phyloP scores from a whole-genome alignment of 1,284 basidiomycete species.

The Leccinum proximum region DNA sequence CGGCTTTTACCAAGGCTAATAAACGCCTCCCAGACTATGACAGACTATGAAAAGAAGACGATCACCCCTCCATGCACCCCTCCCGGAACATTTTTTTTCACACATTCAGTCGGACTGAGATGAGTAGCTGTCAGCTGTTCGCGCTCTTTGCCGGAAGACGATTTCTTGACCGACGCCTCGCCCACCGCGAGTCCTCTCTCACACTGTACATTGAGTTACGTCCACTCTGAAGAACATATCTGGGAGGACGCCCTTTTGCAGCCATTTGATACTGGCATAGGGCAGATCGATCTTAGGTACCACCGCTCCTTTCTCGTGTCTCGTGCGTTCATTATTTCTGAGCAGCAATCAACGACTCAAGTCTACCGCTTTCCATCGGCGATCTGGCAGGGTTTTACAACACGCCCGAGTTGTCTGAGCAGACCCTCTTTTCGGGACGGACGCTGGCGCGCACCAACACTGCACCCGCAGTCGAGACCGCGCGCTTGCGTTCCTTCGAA shows the following conservation, averaged over 20 bases:
- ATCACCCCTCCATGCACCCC: constrained; percentile 22
- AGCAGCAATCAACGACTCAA: constrained; percentile 24
- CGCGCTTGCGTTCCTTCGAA: constrained; percentile 26
- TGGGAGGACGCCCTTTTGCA: no score
- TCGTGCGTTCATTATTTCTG: constrained; percentile 12
- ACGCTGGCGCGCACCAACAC: constrained; percentile 22
- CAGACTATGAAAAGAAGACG: constrained; percentile 29
- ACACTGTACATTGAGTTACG: no score
- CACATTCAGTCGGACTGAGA: no score
- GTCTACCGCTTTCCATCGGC: constrained; percentile 24
- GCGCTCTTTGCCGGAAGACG: no score
- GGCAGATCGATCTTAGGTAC: neutral
- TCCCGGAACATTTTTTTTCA: constrained; percentile 7
- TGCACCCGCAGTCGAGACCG: constrained; percentile 16
- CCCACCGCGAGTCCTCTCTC: no score
- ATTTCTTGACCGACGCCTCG: no score
- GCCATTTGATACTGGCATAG: constrained; percentile 21
- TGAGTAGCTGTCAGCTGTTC: no score
- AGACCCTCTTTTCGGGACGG: constrained; percentile 20
- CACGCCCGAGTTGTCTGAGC: constrained; percentile 18
- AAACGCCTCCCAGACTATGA: constrained; percentile 15
- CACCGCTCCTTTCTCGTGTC: neutral
- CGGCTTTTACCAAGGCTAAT: constrained; percentile 28
- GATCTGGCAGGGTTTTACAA: constrained; percentile 21
- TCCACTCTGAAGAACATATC: no score